Base-by-base conservation (phyloP, 805 yeast species). In the Suhomyces tanzawaensis region DNA sequence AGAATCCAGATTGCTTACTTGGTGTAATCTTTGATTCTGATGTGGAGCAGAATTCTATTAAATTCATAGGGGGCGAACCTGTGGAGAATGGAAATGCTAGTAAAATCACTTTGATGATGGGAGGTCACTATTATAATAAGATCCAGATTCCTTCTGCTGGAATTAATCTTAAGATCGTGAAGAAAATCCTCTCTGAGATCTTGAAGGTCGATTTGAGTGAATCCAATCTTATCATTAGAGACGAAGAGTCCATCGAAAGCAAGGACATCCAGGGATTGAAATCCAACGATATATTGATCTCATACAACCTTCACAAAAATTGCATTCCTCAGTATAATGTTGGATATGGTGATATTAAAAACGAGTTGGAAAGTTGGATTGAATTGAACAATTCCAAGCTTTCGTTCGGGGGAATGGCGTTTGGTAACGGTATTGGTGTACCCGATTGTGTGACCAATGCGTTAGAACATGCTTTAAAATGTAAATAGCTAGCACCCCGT, bases 11-110 rank as follows among this genome's bases (percentile, higher is more conserved):
- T 33, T 68, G 75, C 14, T 62, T 89, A 12, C 66, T 91, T 21
- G 99, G 99, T 3, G 87, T 88, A 4, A 88, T 93, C 14, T 91
- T 83, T 62, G 98, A 91, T 58, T 86, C 96, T 1, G 88, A 87
- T 38, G 77, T 87, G 16, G 93, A 85, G 52, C 73, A 76, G 47
- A 74, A 79, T 35, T 13, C 29, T n/a, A 51, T 49, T 24, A 35
- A 50, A 14, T 27, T 30, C 22, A 21, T 4, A 4, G 33, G 36
- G 7, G 4, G n/a, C 9, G 43, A 57, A 16, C 7, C n/a, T 6
- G 22, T 16, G 14, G 29, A 23, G 5, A 4, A 8, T 7, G 13
- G 13, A 12, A 62, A 66, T 0, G 82, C 80, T 47, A 77, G 88
- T 4, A 87, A 85, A 49, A 55, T 90, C 39, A 93, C 99, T 0